Percentiles rank a stretch among this genome's conserved stretches.
Conservation (phyloP, 306 rosid genomes). For the Vigna angularis region DNA sequence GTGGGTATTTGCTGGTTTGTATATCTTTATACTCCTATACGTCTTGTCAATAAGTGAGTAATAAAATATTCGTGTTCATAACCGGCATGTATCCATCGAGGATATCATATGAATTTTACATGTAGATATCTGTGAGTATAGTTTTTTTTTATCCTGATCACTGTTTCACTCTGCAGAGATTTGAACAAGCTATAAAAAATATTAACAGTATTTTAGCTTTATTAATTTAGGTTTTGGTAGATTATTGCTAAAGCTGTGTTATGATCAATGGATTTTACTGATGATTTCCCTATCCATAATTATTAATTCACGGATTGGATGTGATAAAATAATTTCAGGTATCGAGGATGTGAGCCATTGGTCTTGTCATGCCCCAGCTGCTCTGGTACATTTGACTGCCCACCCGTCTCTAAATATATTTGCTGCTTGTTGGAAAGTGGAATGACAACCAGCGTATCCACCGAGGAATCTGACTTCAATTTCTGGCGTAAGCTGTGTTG, state of each 20-base stretch:
- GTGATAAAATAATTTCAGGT: constrained; percentile 63
- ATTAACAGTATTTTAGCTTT: neutral
- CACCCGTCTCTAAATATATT: constrained; percentile 67
- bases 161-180: constrained; percentile 16
- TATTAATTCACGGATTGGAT: constrained; percentile 34
- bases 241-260: constrained; percentile 3
- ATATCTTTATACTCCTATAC: too few relatives aligned
- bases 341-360: constrained; percentile 76
- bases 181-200: neutral
- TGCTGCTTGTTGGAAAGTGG: constrained; percentile 56
- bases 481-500: constrained; percentile 80
- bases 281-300: constrained; percentile 23
- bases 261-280: neutral
- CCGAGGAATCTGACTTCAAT: constrained; percentile 53
- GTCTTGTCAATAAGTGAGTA: too few relatives aligned
- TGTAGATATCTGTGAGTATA: too few relatives aligned
- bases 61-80: too few relatives aligned
- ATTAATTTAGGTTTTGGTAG: constrained; percentile 3
- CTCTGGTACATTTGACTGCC: constrained; percentile 73
- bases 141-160: too few relatives aligned
- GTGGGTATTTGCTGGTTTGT: too few relatives aligned
- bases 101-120: too few relatives aligned
- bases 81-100: too few relatives aligned
- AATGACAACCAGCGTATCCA: constrained; percentile 49
- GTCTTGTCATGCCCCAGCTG: constrained; percentile 88